These are phyloP conservation scores for Phytophthora idaei DNA, from an alignment of 352 stramenopile species.

Conservation along the genomic window DNA sequence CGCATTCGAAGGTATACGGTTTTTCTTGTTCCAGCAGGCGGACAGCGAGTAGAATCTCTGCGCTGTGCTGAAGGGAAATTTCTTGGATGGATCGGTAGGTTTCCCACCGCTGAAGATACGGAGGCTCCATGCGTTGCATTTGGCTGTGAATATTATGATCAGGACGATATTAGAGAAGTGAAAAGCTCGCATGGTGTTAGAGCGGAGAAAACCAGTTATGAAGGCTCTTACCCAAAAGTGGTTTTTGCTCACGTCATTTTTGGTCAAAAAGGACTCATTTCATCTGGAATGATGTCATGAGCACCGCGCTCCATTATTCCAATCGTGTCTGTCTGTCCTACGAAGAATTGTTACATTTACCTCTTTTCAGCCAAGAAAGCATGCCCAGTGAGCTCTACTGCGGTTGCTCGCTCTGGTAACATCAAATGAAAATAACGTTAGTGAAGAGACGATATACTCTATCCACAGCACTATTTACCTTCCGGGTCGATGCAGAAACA, in stretches of 20 bases:
- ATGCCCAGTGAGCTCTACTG: conserved; percentile 60
- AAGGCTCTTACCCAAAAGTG: background rate
- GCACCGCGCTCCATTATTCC: background rate
- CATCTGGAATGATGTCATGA: background rate
- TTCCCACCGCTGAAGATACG: conserved; percentile 21
- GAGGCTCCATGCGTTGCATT: conserved; percentile 8
- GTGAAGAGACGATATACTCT: background rate
- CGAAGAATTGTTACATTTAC: conserved; percentile 31
- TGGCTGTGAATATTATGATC: background rate
- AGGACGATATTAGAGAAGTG: background rate
- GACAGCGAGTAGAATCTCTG: conserved; percentile 21
- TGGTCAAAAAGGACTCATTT: background rate
- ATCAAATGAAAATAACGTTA: conserved; percentile 10
- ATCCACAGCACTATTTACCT: conserved; percentile 33
- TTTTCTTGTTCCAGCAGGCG: conserved; percentile 18
- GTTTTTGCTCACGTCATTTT: background rate
- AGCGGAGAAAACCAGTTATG: no score
- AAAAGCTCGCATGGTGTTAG: background rate
- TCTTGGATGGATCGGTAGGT: conserved; percentile 14
- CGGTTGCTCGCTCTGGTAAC: conserved; percentile 64
- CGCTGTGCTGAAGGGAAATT: conserved; percentile 11
- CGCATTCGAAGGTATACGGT: conserved; percentile 13
- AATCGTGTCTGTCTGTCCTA: background rate
- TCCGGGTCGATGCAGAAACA: conserved; percentile 82
- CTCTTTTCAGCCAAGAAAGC: conserved; percentile 49